These are phyloP conservation scores for Diaporthe nobilis DNA, from an alignment of 2,329 filamentous ascomycete species.

Conservation along the genomic window DNA sequence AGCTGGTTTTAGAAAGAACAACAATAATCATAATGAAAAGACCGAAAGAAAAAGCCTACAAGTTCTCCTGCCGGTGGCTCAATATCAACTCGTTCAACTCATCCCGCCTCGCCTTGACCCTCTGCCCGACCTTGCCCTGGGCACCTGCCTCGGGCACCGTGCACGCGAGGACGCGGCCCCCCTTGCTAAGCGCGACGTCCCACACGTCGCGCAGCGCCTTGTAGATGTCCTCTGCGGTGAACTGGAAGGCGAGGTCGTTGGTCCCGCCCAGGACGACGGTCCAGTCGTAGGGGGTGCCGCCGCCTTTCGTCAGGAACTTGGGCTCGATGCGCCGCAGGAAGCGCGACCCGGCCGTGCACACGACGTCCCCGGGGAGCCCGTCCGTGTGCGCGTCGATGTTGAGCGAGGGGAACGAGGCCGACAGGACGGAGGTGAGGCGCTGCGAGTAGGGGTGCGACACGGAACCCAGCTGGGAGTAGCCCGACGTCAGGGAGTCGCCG, in stretches of 20 bases:
- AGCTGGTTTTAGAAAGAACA: background rate
- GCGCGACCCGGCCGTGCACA: constrained; percentile 47
- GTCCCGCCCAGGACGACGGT: constrained; percentile 73
- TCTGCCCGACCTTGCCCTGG: constrained; percentile 40
- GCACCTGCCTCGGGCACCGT: constrained; percentile 67
- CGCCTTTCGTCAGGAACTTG: constrained; percentile 44
- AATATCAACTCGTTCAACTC: constrained; percentile 65
- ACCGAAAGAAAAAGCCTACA: constrained; percentile 56
- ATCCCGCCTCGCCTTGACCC: constrained; percentile 53
- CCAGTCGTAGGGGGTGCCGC: constrained; percentile 62
- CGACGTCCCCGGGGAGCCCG: constrained; percentile 67
- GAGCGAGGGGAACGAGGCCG: constrained; percentile 57
- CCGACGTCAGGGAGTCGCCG: constrained; percentile 75
- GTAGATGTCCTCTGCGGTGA: constrained; percentile 57
- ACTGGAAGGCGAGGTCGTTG: constrained; percentile 67
- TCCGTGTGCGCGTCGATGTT: constrained; percentile 55
- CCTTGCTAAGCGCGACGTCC: constrained; percentile 61
- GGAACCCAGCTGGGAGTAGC: constrained; percentile 61
- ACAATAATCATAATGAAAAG: no score
- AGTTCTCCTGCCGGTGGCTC: constrained; percentile 60
- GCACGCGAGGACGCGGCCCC: constrained; percentile 68
- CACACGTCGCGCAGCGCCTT: constrained; percentile 61
- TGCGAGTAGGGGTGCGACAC: constrained; percentile 63
- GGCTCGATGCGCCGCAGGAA: constrained; percentile 48
- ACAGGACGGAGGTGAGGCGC: constrained; percentile 62